Evolutionary conservation across 176 grass and related monocot genomes (phyloP), one percentile per base, ranked within the genome.

Genomic region (Oropetium thomaeum): DNA sequence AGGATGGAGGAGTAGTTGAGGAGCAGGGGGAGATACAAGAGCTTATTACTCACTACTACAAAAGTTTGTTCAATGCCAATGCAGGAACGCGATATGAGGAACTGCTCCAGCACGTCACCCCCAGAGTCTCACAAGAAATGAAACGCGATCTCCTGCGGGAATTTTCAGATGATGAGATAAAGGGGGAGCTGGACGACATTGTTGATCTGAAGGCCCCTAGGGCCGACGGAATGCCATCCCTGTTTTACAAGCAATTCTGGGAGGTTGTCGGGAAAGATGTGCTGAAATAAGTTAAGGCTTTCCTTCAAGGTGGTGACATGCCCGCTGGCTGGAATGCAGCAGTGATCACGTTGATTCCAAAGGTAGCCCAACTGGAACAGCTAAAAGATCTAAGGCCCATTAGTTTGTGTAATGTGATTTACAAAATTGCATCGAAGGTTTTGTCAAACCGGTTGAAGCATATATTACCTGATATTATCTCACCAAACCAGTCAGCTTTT

Each of bases 121-220:
- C 17, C 0, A 2, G 31, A 29, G 55, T 20, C 1, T 8, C 32
- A 0, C 2, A 0, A 0, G 5, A 1, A 0, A 63, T 63, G 60
- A 63, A 63, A 2, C 8, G n/a, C 0, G 0, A 0, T n/a, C 2
- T 4, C 0, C 0, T 2, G 0, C 0, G 16, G 4, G 3, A 9
- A 0, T 63, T n/a, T 10, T 16, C 17, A 9, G 0, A 1, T 0
- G 32, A n/a, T 1, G 60, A 63, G 8, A n/a, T 63, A 0, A 4
- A 5, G 1, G 2, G 0, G 0, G 60, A 16, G 0, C 1, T 63
- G 2, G 32, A 63, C 0, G 17, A 2, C 0, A 63, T 63, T n/a
- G 60, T 31, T 3, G 17, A 63, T 11, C 15, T 63, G 2, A 63
- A 63, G 11, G 32, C 32, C 0, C 32, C 17, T 0, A 16, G 60